Percentiles rank a stretch among this genome's conserved stretches.
phyloP scores from a whole-genome alignment of 2,329 filamentous ascomycete genomes.

The Pezicula rhizophila region DNA sequence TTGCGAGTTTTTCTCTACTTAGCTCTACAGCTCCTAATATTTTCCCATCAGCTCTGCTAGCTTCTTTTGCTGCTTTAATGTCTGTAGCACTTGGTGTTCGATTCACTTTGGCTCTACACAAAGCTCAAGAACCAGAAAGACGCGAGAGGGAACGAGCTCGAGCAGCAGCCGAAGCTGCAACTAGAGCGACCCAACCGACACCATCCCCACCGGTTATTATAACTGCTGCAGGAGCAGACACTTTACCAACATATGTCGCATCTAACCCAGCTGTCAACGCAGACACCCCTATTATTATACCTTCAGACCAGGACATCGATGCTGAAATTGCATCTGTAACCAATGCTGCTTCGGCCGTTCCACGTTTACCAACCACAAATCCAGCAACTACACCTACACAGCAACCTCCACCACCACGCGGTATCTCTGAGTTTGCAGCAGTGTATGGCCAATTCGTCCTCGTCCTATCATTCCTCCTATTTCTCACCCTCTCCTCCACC shows the following conservation, averaged over 20 bases:
- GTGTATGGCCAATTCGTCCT: conserved; percentile 54
- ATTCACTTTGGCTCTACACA: conserved; percentile 55
- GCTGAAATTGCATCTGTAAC: conserved; percentile 48
- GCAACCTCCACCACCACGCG: conserved; percentile 16
- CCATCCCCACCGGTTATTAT: conserved; percentile 21
- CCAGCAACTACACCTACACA: conserved; percentile 21
- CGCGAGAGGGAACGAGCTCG: conserved; percentile 29
- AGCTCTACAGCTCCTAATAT: conserved; percentile 48
- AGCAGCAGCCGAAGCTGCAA: conserved; percentile 17
- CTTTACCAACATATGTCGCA: conserved; percentile 4
- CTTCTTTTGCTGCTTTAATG: conserved; percentile 48
- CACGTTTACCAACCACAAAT: conserved; percentile 21
- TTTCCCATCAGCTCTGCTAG: conserved; percentile 49
- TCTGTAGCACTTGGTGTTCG: conserved; percentile 51
- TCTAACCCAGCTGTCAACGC: conserved; percentile 7
- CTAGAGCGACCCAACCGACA: conserved; percentile 19
- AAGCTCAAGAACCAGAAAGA: conserved; percentile 53
- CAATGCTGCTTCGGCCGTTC: conserved; percentile 19
- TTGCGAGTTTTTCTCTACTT: conserved; percentile 48
- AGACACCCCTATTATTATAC: conserved; percentile 47
- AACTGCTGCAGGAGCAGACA: conserved; percentile 20
- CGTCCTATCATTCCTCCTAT: conserved; percentile 47
- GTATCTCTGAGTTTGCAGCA: conserved; percentile 41
- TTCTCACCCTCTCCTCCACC: conserved; percentile 52
- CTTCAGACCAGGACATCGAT: conserved; percentile 58